phyloP scores from a whole-genome alignment of 1,284 basidiomycete species.

The Apiotrichum montevideense region DNA sequence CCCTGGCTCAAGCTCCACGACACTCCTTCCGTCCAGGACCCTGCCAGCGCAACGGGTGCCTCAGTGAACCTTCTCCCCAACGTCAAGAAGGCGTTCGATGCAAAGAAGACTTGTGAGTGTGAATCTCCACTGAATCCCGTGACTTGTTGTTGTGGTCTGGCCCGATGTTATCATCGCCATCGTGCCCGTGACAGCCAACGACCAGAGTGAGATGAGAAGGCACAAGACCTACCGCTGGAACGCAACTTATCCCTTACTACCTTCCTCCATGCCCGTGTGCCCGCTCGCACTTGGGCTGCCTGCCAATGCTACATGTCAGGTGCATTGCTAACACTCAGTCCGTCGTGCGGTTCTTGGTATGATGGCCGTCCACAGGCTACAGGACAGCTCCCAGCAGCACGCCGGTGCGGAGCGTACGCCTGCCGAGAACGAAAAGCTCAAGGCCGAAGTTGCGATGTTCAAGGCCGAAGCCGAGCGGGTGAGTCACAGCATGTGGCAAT shows the following conservation, averaged over 20 bases:
- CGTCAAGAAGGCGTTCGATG: constrained; percentile 81
- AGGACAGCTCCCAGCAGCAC: constrained; percentile 37
- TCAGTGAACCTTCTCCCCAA: constrained; percentile 79
- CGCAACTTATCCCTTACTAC: no score
- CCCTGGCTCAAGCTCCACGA: constrained; percentile 59
- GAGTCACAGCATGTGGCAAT: constrained; percentile 16
- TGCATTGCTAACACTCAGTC: constrained; percentile 52
- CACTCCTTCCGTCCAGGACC: constrained; percentile 53
- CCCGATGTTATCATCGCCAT: no score
- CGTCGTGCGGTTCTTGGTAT: constrained; percentile 78
- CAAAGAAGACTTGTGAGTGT: constrained; percentile 70
- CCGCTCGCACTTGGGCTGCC: no score
- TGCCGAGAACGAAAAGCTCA: constrained; percentile 53
- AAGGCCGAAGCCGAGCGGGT: constrained; percentile 75
- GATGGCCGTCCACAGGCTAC: constrained; percentile 75
- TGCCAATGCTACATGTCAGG: no score
- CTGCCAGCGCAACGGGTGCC: constrained; percentile 54
- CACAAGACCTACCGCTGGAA: no score
- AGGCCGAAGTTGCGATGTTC: constrained; percentile 60
- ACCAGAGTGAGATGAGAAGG: no score
- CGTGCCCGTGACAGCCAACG: no score
- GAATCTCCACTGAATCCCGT: no score
- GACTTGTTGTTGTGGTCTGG: no score
- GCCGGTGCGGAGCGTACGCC: constrained; percentile 51
- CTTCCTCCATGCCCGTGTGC: no score